Evolutionary conservation across 495 filamentous ascomycete genomes (phyloP).

Genomic region (Durotheca rogersii): DNA sequence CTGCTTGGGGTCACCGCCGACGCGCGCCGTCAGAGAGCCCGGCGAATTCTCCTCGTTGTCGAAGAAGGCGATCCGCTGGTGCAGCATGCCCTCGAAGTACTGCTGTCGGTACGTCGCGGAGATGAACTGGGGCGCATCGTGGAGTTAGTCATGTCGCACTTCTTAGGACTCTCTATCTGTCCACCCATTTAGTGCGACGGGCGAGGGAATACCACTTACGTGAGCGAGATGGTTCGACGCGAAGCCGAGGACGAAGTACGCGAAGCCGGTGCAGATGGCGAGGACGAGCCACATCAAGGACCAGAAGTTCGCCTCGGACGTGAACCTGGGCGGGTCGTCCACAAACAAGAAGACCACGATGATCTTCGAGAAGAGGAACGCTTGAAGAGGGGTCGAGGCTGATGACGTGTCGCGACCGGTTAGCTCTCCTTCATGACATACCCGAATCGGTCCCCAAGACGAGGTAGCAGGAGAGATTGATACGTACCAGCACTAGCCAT

Average conservation of each 20-base stretch:
- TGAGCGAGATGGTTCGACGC: constrained; percentile 41
- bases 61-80: constrained; percentile 63
- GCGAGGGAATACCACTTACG: constrained; percentile 20
- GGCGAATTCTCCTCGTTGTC: constrained; percentile 62
- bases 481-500: constrained; percentile 40
- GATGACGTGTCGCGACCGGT: too few species aligned
- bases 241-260: constrained; percentile 42
- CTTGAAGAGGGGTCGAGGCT: constrained; percentile 43
- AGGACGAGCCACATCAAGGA: constrained; percentile 51
- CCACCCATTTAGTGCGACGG: neutral
- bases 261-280: constrained; percentile 40
- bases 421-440: too few species aligned
- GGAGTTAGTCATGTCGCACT: too few species aligned
- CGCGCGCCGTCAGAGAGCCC: constrained; percentile 60
- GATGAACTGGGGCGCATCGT: too few species aligned
- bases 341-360: constrained; percentile 42
- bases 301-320: constrained; percentile 46
- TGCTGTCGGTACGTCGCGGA: constrained; percentile 56
- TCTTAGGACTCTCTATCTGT: too few species aligned
- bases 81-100: constrained; percentile 58
- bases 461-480: neutral
- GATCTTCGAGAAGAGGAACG: constrained; percentile 48
- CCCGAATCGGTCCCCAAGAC: too few species aligned
- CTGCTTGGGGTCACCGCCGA: constrained; percentile 59
- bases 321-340: constrained; percentile 24